Evolutionary conservation across 1,139 yeast genomes (phyloP), one percentile per base, ranked within the genome.

Genomic region (Fermentozyma sake): DNA sequence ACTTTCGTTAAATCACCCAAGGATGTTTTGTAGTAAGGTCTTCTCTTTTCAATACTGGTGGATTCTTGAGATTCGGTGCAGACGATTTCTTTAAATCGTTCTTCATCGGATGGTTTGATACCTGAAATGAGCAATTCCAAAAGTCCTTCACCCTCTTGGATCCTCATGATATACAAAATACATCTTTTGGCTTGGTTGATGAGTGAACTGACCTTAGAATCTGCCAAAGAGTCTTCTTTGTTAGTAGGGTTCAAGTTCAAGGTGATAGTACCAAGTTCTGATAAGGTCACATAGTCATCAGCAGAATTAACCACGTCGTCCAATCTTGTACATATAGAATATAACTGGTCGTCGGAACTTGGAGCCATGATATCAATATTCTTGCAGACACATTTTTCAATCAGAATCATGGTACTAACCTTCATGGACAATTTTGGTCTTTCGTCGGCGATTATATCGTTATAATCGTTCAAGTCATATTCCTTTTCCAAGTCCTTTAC

Each of bases 161-260:
- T 84, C 36, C 89, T 76, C 35, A 89, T 75, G 42, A 89, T 77
- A 46, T 86, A 87, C 13, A 83, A 58, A 18, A 89, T 58, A 38
- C 89, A 81, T 39, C 95, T 66, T 51, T 91, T 91, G 1, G 85
- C 86, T 43, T 87, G 89, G 25, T 89, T 73, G 45, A 83, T 63
- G 18, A 86, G 56, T 3, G 81, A 63, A 31, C 69, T 70, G 12
- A 67, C 55, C 42, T 72, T 74, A 4, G 63, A 46, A 29, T 66
- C 72, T 1, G 61, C 60, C 20, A 65, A 44, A 0, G 70, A 56
- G 18, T 61, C 69, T 39, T 66, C 71, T 32, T 58, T 56, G 1
- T 75, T 65, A 2, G 75, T 61, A 2, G 84, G 79, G 40, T 71
- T 71, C 39, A 78, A 54, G 27, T 44, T 47, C 31, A 67, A 48